These are phyloP conservation scores for Sphagnum fallax DNA, from an alignment of 228 moss, liverwort and hornwort genomes.

Conservation along the genomic window DNA sequence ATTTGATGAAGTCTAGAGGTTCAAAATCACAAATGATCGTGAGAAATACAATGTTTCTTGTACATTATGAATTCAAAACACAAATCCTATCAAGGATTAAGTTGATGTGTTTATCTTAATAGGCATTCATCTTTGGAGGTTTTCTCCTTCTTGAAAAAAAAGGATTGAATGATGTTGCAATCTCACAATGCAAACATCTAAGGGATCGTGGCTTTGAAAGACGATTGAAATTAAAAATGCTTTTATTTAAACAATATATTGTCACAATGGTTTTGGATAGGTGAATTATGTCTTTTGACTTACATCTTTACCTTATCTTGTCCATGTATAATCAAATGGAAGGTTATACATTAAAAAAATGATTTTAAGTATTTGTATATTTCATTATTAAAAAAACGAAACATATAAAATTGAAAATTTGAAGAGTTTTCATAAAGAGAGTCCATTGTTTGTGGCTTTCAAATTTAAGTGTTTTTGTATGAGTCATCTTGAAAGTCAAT, in stretches of 20 bases:
- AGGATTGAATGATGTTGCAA: no score
- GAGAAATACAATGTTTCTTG: no score
- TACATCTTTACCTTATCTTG: not conserved
- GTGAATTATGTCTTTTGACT: slow-evolving; percentile 13
- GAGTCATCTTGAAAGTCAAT: no score
- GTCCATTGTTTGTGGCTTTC: no score
- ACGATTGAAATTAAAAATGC: slow-evolving; percentile 69
- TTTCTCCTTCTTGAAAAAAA: no score
- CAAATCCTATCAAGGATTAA: not conserved
- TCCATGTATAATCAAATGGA: not conserved
- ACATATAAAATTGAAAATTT: no score
- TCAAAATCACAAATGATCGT: no score
- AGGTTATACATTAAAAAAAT: not conserved
- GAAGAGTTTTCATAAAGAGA: no score
- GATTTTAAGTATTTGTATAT: not conserved
- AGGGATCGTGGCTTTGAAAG: slow-evolving; percentile 91
- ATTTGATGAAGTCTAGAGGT: no score
- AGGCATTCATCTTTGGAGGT: not conserved
- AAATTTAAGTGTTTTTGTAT: no score
- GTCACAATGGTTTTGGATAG: slow-evolving; percentile 86
- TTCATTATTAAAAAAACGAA: not conserved
- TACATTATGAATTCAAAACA: no score
- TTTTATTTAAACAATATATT: slow-evolving; percentile 75
- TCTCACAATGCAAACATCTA: slow-evolving; percentile 38
- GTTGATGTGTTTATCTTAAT: not conserved